A percentile compares a stretch with the other conserved stretches of the same genome.
Conservation (phyloP, 495 filamentous ascomycete species). For the Xylaria castorea region DNA sequence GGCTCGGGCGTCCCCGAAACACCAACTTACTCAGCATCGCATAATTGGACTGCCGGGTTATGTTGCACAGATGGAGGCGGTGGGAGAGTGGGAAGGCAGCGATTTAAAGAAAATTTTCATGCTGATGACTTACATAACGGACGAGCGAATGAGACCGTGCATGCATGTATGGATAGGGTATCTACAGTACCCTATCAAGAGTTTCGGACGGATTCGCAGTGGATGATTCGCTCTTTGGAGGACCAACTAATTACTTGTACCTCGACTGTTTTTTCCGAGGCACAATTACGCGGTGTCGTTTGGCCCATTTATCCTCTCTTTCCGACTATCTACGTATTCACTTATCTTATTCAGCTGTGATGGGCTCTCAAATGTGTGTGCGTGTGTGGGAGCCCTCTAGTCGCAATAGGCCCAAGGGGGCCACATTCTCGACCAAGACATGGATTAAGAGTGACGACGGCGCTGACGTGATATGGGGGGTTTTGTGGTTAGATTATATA, state of each 20-base stretch:
- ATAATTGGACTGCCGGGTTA: background rate
- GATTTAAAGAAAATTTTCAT: constrained; percentile 9
- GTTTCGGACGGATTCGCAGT: background rate
- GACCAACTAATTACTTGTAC: background rate
- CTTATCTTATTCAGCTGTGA: background rate
- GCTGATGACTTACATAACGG: constrained; percentile 13
- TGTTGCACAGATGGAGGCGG: constrained; percentile 24
- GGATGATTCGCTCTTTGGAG: background rate
- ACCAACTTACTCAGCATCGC: constrained; percentile 21
- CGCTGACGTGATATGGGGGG: constrained; percentile 19
- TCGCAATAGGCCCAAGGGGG: background rate
- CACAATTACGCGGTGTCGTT: background rate
- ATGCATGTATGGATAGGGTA: constrained; percentile 2
- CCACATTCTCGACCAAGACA: background rate
- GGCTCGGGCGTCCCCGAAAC: constrained; percentile 30
- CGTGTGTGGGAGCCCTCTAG: background rate
- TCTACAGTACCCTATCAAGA: constrained; percentile 5
- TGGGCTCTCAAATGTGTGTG: background rate
- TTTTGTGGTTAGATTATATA: constrained; percentile 8
- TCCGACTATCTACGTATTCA: background rate
- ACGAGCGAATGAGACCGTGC: constrained; percentile 2
- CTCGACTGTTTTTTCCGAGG: background rate
- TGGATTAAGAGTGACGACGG: background rate
- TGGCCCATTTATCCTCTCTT: background rate
- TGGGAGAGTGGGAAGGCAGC: constrained; percentile 8